Percentiles rank a stretch among this genome's conserved stretches.
These are phyloP conservation scores for Biscogniauxia mediterranea DNA, from an alignment of 2,329 filamentous ascomycete genomes.

Conservation along the genomic window DNA sequence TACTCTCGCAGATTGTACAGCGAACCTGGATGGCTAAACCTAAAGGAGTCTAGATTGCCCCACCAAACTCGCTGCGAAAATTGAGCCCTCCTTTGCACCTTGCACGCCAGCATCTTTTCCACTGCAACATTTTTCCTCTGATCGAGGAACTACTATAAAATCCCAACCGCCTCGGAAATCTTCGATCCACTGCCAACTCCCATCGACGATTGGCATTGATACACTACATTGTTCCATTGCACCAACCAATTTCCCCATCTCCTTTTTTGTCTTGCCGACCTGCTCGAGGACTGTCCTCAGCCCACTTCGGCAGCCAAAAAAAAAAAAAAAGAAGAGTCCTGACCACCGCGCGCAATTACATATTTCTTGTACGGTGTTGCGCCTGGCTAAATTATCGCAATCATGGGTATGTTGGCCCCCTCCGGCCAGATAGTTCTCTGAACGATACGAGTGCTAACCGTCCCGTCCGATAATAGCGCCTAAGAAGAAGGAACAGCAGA, in stretches of 20 bases:
- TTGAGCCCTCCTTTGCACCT: not conserved
- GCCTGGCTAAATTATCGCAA: constrained; percentile 48
- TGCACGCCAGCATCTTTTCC: not conserved
- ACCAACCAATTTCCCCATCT: constrained; percentile 1
- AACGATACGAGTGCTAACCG: constrained; percentile 40
- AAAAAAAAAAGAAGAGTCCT: constrained; percentile 7
- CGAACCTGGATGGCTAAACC: not conserved
- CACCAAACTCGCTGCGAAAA: not conserved
- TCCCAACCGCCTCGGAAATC: not conserved
- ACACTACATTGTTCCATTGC: constrained; percentile 1
- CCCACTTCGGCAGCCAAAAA: constrained; percentile 15
- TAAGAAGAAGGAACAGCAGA: constrained; percentile 89
- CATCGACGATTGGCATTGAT: constrained; percentile 10
- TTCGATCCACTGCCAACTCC: not conserved
- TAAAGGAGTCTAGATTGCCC: not conserved
- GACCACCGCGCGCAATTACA: constrained; percentile 21
- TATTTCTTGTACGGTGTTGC: constrained; percentile 19
- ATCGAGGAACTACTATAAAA: not conserved
- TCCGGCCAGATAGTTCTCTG: constrained; percentile 6
- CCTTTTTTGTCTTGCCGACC: not conserved
- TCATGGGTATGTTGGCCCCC: constrained; percentile 53
- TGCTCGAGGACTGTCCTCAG: constrained; percentile 15
- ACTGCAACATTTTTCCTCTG: not conserved
- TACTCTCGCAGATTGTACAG: not conserved
- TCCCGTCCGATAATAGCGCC: constrained; percentile 65